Evolutionary conservation across 2,329 filamentous ascomycete species (phyloP), one percentile per base, ranked within the genome.

Genomic region (Neofusicoccum laricinum): DNA sequence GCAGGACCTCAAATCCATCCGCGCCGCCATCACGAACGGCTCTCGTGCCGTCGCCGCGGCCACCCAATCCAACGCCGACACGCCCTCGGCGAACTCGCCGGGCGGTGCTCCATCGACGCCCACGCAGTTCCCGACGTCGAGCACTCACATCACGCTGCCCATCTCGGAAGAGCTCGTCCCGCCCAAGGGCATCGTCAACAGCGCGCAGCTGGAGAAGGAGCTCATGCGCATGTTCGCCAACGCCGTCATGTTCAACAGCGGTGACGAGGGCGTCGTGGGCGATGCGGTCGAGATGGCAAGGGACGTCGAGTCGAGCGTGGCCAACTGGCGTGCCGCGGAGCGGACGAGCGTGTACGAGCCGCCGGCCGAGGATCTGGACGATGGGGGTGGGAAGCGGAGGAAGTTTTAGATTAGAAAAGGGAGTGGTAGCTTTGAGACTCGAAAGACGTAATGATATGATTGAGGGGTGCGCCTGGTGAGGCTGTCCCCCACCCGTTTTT

Each of bases 211-310:
- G 15, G 94, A 98, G 77, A 92, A 93, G 69, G 94, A 98, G 75
- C 81, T 98, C 11, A 92, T 96, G 70, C 91, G 96, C 71, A 97
- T 98, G 91, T 97, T 98, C 76, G 92, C 93, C 69, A 98, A 98
- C 72, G 94, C 95, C 17, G 90, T 97, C 77, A 98, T 99, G 95
- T 99, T 97, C 81, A 98, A 98, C 71, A 88, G 91, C 0, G 92
- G 96, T 67, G 92, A 96, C 76, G 92, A 94, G 41, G 92, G 90
- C 3, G 88, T 97, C 34, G 93, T 97, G 36, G 89, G 91, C 65
- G 92, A 96, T 72, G 93, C 93, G 0, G 84, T 90, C 64, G 90
- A 92, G 75, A 97, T 97, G 93, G 96, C 92, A 71, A 84, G 90
- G 65, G 91, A 94, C 76, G 91, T 96, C 1, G 90, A 96, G 78